Evolutionary conservation across 2,329 filamentous ascomycete genomes (phyloP).

Genomic region (Camillea tinctor): DNA sequence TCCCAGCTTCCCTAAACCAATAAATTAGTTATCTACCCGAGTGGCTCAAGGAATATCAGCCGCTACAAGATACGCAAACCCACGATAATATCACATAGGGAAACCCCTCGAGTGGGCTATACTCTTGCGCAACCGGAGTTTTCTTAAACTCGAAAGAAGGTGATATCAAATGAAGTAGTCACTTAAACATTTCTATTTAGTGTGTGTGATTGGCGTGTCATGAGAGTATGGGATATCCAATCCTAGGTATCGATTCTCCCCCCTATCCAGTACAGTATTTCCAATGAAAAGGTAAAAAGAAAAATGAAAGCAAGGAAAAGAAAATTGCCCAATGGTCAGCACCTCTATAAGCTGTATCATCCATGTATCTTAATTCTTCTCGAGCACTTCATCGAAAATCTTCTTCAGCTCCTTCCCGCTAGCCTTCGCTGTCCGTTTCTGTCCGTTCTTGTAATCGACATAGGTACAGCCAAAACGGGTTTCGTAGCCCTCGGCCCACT

Average conservation of each 20-base stretch:
- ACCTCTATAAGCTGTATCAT: neutral
- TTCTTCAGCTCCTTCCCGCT: slow-evolving; percentile 70
- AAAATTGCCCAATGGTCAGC: neutral
- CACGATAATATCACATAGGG: neutral
- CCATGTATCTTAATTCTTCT: slow-evolving; percentile 48
- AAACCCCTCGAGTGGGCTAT: neutral
- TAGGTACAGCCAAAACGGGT: slow-evolving; percentile 82
- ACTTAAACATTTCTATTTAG: neutral
- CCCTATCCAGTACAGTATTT: neutral
- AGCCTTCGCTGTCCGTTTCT: slow-evolving; percentile 82
- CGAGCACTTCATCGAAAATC: slow-evolving; percentile 69
- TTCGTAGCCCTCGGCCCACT: slow-evolving; percentile 90
- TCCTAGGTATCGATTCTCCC: neutral
- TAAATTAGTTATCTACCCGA: neutral
- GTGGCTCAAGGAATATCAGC: neutral
- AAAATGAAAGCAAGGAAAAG: slow-evolving; percentile 3
- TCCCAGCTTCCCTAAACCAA: neutral
- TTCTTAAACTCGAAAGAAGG: neutral
- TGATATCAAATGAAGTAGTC: neutral
- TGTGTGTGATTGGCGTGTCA: neutral
- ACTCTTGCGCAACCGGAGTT: neutral
- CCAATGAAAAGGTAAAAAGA: neutral
- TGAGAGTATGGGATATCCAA: neutral
- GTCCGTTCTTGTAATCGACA: slow-evolving; percentile 77
- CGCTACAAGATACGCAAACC: neutral